Base-by-base conservation (phyloP, 345 rosid species). In the Sonneratia alba region DNA sequence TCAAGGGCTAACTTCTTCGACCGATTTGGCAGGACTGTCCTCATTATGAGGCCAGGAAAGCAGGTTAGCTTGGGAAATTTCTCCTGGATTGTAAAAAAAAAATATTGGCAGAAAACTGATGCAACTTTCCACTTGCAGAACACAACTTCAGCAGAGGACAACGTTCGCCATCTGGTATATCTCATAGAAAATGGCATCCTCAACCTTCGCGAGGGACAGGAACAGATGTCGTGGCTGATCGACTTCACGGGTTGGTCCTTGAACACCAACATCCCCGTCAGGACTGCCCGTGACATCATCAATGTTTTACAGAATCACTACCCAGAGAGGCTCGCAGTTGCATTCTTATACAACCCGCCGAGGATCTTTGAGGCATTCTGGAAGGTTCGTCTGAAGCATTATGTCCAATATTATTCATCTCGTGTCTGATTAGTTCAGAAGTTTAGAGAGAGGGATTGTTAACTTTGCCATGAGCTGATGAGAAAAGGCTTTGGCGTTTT, bases 221-320 rank as follows among this genome's bases (percentile, higher is more conserved):
- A 90, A 73, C 90, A 89, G 76, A 92, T 85, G 97, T 79, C 97
- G 67, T 92, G 97, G 96, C 77, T 95, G 82, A 82, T 92, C 6
- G 99, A 95, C 81, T 95, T 92, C 79, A 89, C 97, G 45, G 97
- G 97, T 2, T 87, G 92, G 93, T 82, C 99, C 7, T 55, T 87
- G 79, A 82, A 73, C 19, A 68, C 72, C 68, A 85, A 77, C 64
- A 70, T 70, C 7, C 75, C 89, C 3, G 70, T 93, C 77, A 83
- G 81, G 72, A 82, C 93, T 63, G 88, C 96, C 18, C 96, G 91
- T 0, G 99, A 92, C 6, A 82, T 88, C 59, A 19, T 86, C 68
- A 68, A 86, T 75, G 82, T 95, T 81, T 78, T 92, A 55, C 99
- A 95, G 71, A 85, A 77, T 80, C 97, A 92, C 73, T 95, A 92